Percentiles rank a stretch among this genome's conserved stretches.
Evolutionary conservation across 208 protist genomes (phyloP).

Genomic region (Trypanosoma scelopori): DNA sequence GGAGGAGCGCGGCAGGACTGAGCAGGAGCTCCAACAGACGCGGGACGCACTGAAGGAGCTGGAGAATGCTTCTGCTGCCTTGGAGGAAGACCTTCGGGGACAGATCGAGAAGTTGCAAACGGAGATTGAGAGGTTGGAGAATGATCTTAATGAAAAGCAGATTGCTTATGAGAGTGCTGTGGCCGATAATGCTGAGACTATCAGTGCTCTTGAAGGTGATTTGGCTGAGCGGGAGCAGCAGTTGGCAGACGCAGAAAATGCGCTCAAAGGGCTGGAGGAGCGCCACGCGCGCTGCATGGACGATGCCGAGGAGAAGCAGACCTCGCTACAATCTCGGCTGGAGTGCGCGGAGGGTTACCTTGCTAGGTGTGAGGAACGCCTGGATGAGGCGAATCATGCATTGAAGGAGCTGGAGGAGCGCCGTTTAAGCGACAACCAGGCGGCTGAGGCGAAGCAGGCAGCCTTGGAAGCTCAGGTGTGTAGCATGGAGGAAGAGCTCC

Average conservation of each 20-base stretch:
- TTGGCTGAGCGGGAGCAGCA: constrained; percentile 27
- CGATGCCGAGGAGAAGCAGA: constrained; percentile 24
- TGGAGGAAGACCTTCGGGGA: constrained; percentile 18
- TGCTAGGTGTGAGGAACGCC: not conserved
- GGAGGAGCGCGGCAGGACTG: constrained; percentile 4
- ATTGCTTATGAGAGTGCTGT: not conserved
- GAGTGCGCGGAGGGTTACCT: constrained; percentile 30
- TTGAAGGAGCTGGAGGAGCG: not conserved
- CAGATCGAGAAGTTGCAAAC: constrained; percentile 35
- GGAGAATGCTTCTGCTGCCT: constrained; percentile 22
- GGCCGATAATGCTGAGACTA: constrained; percentile 6
- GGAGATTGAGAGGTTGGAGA: constrained; percentile 12
- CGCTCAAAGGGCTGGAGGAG: constrained; percentile 14
- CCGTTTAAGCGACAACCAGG: not conserved
- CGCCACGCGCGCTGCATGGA: constrained; percentile 7
- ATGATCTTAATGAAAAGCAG: constrained; percentile 19
- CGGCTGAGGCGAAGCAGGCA: constrained; percentile 3
- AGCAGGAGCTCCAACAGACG: constrained; percentile 30
- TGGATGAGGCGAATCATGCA: not conserved
- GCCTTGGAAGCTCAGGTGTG: constrained; percentile 30
- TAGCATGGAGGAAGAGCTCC: constrained; percentile 33
- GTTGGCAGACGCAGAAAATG: constrained; percentile 16
- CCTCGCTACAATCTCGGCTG: constrained; percentile 23
- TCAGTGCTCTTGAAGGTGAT: constrained; percentile 12
- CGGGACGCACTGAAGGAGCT: constrained; percentile 17